These are phyloP conservation scores for Aspergillus tanneri DNA, from an alignment of 2,329 filamentous ascomycete genomes.

Conservation along the genomic window DNA sequence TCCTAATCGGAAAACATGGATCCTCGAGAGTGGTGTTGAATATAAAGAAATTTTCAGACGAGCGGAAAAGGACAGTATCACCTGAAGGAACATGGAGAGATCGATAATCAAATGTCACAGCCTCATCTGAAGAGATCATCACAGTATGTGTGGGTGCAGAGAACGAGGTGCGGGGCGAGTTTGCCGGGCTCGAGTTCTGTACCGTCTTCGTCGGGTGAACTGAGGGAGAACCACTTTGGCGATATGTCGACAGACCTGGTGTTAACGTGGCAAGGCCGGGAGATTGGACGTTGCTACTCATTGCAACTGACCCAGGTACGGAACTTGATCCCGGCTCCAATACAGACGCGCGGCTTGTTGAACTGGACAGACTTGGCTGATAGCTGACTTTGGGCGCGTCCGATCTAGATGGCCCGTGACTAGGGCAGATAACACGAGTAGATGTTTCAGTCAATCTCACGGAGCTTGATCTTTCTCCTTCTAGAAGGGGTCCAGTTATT, in stretches of 20 bases:
- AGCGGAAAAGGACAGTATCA: not conserved
- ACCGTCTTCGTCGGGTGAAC: not conserved
- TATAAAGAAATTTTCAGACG: not conserved
- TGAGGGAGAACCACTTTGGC: not conserved
- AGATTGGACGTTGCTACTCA: not conserved
- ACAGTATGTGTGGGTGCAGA: not conserved
- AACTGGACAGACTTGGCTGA: not conserved
- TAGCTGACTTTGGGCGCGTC: not conserved
- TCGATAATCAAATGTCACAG: not conserved
- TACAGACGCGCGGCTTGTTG: not conserved
- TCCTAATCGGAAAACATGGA: not conserved
- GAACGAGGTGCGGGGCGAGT: not conserved
- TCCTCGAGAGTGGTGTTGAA: conserved; percentile 1
- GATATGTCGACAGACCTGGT: not conserved
- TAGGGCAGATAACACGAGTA: not conserved
- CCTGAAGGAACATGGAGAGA: not conserved
- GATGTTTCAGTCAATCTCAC: not conserved
- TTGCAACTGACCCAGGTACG: not conserved
- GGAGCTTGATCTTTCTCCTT: not conserved
- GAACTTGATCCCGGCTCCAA: not conserved
- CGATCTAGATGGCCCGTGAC: not conserved
- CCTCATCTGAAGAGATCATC: not conserved
- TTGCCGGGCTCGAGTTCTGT: not conserved
- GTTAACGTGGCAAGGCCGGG: no score
- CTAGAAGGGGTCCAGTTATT: not conserved